A percentile compares a stretch with the other conserved stretches of the same genome.
phyloP scores from a whole-genome alignment of 2,329 filamentous ascomycete genomes.

The Chaetothyriales sp. region DNA sequence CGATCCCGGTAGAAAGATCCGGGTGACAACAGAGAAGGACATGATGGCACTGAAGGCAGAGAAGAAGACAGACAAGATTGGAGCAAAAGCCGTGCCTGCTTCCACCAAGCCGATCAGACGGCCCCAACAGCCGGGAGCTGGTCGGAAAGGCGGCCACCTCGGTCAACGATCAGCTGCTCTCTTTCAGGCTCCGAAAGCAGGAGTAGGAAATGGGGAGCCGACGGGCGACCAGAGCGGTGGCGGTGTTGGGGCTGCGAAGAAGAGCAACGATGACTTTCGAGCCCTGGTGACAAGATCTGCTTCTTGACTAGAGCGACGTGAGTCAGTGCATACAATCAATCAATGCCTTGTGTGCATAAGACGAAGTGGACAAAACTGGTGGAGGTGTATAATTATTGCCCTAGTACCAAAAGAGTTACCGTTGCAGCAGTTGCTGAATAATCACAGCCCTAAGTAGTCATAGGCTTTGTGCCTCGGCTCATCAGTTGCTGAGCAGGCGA shows the following conservation, averaged over 20 bases:
- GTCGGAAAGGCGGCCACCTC: conserved; percentile 14
- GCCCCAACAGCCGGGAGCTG: conserved; percentile 32
- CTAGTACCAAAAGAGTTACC: no score
- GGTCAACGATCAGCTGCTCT: conserved; percentile 6
- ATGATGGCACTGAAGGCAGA: conserved; percentile 31
- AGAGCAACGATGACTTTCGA: conserved; percentile 45
- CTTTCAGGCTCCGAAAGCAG: conserved; percentile 7
- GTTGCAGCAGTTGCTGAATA: no score
- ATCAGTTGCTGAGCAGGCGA: no score
- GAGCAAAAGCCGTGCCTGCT: conserved; percentile 24
- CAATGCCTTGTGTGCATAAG: no score
- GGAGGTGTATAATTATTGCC: no score
- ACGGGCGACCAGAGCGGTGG: neutral
- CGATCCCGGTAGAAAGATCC: conserved; percentile 26
- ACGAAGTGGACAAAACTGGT: no score
- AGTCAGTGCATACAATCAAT: neutral
- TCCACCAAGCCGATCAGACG: conserved; percentile 20
- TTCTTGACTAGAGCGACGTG: neutral
- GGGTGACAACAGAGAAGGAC: conserved; percentile 38
- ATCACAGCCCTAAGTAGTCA: no score
- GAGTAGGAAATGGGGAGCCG: conserved; percentile 16
- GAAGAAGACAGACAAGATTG: conserved; percentile 26
- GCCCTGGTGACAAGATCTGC: conserved; percentile 7
- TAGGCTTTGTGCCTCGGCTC: no score
- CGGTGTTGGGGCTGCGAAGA: conserved; percentile 18